Base-by-base conservation (phyloP, 441 rosid genomes). In the Arabidopsis lyrata region DNA sequence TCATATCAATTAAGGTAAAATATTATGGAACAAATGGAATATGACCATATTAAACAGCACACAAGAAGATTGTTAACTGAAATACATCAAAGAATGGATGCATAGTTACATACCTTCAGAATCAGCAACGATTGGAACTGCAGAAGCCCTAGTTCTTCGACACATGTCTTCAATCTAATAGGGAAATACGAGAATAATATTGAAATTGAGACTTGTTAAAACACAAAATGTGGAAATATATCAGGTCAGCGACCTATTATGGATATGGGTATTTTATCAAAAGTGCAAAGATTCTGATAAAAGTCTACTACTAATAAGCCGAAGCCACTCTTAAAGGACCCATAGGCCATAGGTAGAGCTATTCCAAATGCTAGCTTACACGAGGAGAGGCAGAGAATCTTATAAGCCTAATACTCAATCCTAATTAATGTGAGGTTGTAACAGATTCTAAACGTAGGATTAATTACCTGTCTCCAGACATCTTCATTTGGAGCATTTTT, bases 401-500 rank as follows among this genome's bases (percentile, higher is more conserved):
- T 24, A 48, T 31, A 59, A 14, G n/a, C n/a, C n/a, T n/a, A n/a
- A 22, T 44, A 39, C 24, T 53, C 71, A 39, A 27, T 53, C 36
- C 27, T 35, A 54, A 3, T 13, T n/a, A 22, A 34, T 45, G 11
- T 58, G 65, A 45, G 68, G 48, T 42, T 62, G 20, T 34, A 63
- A 36, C 65, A 65, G 52, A 68, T 35, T 35, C 29, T 68, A 36
- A 27, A 53, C 45, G 57, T 42, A 49, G 53, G 56, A 79, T 31
- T 22, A 41, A 4, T 80, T 82, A 93, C 99, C 98, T 88, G 97
- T 78, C 86, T 88, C 99, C 99, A 95, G 72, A 95, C 99, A 77
- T 95, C 96, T 83, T 91, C 98, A 77, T 95, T 93, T 63, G 99
- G 98, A 60, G 99, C 99, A 88, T 95, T 95, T 84, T 95, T 95